Conservation (phyloP, 2,329 filamentous ascomycete genomes). For the Trichoderma sp. region DNA sequence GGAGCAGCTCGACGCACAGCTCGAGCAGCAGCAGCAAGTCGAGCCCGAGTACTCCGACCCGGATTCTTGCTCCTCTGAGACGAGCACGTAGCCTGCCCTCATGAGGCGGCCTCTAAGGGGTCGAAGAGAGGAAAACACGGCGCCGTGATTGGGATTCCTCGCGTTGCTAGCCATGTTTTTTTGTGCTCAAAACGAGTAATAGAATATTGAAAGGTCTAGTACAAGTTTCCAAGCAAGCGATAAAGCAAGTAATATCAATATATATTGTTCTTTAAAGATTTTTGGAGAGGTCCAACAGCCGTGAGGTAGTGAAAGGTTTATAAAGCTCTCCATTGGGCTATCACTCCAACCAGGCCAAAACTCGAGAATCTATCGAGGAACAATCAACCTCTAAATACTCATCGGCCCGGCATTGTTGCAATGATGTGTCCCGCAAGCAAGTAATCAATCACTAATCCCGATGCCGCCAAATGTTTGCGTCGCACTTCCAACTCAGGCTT, state of each 20-base stretch:
- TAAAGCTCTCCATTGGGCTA: neutral
- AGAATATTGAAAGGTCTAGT: neutral
- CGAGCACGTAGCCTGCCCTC: slow-evolving; percentile 8
- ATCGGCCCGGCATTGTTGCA: neutral
- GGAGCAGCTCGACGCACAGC: slow-evolving; percentile 12
- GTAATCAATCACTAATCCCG: neutral
- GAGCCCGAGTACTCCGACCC: slow-evolving; percentile 20
- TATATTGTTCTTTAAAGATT: neutral
- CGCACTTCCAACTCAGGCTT: slow-evolving; percentile 6
- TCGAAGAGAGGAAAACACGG: neutral
- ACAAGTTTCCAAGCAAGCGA: too few relatives aligned
- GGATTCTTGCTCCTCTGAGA: slow-evolving; percentile 5
- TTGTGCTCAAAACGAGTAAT: neutral
- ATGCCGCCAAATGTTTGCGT: slow-evolving; percentile 21
- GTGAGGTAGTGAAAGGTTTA: neutral
- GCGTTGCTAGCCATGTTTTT: neutral
- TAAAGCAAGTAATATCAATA: too few relatives aligned
- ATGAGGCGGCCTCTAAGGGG: neutral
- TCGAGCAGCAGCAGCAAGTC: slow-evolving; percentile 18
- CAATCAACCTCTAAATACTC: neutral
- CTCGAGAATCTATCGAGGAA: neutral
- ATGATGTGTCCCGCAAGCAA: neutral
- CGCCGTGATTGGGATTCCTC: neutral
- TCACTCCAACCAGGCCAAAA: neutral
- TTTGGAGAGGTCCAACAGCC: neutral